Evolutionary conservation across 2,329 filamentous ascomycete species (phyloP).

Genomic region (Teratosphaeria zuluensis): DNA sequence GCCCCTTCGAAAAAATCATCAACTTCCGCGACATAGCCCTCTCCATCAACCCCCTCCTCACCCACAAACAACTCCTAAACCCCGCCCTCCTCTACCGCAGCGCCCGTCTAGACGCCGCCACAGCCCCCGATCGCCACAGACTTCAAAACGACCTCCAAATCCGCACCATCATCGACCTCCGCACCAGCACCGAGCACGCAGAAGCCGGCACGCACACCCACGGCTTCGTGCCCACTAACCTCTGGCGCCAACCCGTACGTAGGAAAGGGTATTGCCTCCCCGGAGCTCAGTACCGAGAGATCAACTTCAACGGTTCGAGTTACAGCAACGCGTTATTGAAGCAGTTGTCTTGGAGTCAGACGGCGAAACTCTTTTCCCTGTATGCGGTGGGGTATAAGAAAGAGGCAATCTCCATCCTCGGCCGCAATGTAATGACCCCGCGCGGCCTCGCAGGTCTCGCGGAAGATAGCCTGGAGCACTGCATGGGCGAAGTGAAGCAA

Average conservation of each 20-base stretch:
- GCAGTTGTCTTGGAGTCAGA: constrained; percentile 57
- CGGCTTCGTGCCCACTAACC: background rate
- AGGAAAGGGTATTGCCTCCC: constrained; percentile 38
- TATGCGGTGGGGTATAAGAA: constrained; percentile 58
- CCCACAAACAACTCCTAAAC: constrained; percentile 29
- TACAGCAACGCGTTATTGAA: constrained; percentile 61
- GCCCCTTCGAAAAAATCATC: constrained; percentile 48
- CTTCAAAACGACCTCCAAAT: constrained; percentile 55
- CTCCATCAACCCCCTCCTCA: constrained; percentile 52
- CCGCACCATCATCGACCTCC: constrained; percentile 66
- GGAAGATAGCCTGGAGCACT: constrained; percentile 59
- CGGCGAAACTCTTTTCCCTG: constrained; percentile 53
- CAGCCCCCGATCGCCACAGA: constrained; percentile 50
- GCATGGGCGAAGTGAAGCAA: constrained; percentile 50
- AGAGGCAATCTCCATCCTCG: constrained; percentile 60
- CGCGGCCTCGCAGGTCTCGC: constrained; percentile 63
- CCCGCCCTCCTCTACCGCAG: constrained; percentile 16
- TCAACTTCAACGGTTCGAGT: constrained; percentile 63
- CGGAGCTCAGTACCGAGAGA: constrained; percentile 52
- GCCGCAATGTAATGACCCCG: constrained; percentile 59
- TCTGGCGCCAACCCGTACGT: background rate
- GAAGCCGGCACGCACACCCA: constrained; percentile 21
- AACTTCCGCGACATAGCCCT: constrained; percentile 72
- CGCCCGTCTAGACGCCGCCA: constrained; percentile 55
- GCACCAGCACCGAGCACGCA: constrained; percentile 52